phyloP scores from a whole-genome alignment of 163 green algal species.

The Scenedesmus sp. region DNA sequence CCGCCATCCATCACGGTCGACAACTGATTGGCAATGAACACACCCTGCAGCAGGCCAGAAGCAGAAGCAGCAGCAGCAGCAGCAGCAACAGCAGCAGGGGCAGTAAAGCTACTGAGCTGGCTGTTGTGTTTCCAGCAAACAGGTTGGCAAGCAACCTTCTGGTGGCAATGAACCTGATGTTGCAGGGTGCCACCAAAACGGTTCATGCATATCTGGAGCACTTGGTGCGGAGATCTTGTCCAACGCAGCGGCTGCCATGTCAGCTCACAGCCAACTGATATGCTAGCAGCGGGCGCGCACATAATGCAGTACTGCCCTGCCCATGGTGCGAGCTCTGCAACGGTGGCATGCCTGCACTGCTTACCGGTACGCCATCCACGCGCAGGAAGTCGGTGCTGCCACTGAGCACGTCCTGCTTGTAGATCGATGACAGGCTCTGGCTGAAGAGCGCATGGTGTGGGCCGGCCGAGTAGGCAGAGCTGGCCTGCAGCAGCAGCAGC shows the following conservation, averaged over 20 bases:
- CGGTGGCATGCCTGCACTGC: neutral
- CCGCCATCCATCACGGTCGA: neutral
- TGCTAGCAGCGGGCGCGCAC: neutral
- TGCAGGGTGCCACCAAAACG: too few relatives aligned
- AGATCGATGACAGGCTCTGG: conserved; percentile 78
- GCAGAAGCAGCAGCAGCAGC: neutral
- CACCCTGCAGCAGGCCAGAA: conserved; percentile 64
- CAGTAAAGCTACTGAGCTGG: neutral
- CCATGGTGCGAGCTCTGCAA: neutral
- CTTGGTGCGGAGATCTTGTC: too few relatives aligned
- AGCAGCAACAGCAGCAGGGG: neutral
- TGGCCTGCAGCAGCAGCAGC: conserved; percentile 20
- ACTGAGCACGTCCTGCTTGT: conserved; percentile 68
- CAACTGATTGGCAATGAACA: conserved; percentile 88
- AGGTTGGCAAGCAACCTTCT: too few relatives aligned
- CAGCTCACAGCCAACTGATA: too few relatives aligned
- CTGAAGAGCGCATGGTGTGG: conserved; percentile 85
- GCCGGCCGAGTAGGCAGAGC: conserved; percentile 64
- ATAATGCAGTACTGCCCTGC: neutral
- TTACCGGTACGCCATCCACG: conserved; percentile 73
- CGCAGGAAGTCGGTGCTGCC: conserved; percentile 84
- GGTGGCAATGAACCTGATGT: too few relatives aligned
- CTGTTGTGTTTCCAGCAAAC: too few relatives aligned
- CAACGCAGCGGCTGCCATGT: too few relatives aligned
- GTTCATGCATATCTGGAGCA: neutral